A percentile compares a stretch with the other conserved stretches of the same genome.
Evolutionary conservation across 2,329 filamentous ascomycete species (phyloP).

Genomic region (Fusarium chlamydosporum): DNA sequence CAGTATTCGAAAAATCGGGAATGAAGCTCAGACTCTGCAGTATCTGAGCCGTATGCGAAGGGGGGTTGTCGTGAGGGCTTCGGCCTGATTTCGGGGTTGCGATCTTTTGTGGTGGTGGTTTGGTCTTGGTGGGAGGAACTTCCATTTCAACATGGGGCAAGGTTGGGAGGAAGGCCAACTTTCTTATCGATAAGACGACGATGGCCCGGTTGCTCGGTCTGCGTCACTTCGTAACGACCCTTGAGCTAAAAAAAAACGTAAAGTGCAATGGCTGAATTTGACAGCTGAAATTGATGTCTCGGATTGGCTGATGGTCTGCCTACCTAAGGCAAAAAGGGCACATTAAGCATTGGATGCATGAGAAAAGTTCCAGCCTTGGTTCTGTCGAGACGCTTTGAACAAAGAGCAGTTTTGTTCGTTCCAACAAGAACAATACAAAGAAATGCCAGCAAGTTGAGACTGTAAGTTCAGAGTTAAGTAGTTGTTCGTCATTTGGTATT

Average conservation of each 20-base stretch:
- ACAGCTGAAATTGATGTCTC: constrained; percentile 2
- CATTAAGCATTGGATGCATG: background rate
- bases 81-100: constrained; percentile 32
- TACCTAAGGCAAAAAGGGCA: too few relatives aligned
- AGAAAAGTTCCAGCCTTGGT: background rate
- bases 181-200: constrained; percentile 53
- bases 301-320: constrained; percentile 2
- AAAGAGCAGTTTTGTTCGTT: background rate
- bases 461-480: background rate
- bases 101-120: constrained; percentile 47
- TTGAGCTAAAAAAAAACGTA: constrained; percentile 3
- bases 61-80: constrained; percentile 9
- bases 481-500: constrained; percentile 36
- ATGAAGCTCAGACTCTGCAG: constrained; percentile 14
- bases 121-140: constrained; percentile 44
- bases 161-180: constrained; percentile 41
- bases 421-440: background rate
- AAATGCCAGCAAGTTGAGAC: background rate
- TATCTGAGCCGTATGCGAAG: constrained; percentile 5
- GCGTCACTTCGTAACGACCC: constrained; percentile 18
- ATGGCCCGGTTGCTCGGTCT: constrained; percentile 8
- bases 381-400: background rate
- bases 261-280: background rate
- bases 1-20: constrained; percentile 3
- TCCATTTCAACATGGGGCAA: constrained; percentile 35